These are phyloP conservation scores for Cordyceps fumosorosea DNA, from an alignment of 2,329 filamentous ascomycete genomes.

Conservation along the genomic window DNA sequence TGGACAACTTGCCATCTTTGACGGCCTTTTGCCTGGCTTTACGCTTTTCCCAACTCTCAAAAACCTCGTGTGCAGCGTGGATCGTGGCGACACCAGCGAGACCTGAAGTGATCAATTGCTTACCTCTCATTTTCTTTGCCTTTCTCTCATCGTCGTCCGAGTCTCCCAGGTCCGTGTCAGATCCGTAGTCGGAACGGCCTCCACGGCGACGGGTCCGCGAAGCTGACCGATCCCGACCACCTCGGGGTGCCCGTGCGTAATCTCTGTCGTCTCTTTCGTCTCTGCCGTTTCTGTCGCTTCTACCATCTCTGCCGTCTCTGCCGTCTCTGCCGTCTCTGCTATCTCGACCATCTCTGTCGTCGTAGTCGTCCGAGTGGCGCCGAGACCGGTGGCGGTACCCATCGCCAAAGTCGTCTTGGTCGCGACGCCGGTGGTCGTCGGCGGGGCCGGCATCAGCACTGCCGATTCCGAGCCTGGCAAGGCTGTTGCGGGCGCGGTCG, in stretches of 20 bases:
- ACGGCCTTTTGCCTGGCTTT: slow-evolving; percentile 47
- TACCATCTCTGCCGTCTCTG: slow-evolving; percentile 33
- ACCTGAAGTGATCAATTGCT: slow-evolving; percentile 51
- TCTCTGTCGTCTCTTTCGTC: slow-evolving; percentile 32
- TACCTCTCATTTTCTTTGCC: slow-evolving; percentile 54
- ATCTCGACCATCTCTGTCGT: slow-evolving; percentile 30
- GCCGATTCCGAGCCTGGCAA: slow-evolving; percentile 56
- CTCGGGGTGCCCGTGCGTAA: slow-evolving; percentile 28
- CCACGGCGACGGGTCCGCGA: slow-evolving; percentile 8
- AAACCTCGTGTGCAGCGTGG: slow-evolving; percentile 53
- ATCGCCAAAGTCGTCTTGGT: slow-evolving; percentile 40
- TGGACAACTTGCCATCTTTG: slow-evolving; percentile 44
- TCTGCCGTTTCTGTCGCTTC: slow-evolving; percentile 27
- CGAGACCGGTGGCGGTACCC: slow-evolving; percentile 29
- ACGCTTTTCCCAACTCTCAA: slow-evolving; percentile 52
- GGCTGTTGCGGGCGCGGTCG: slow-evolving; percentile 52
- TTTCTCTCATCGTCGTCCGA: slow-evolving; percentile 50
- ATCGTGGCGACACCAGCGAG: slow-evolving; percentile 54
- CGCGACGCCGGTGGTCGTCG: slow-evolving; percentile 33
- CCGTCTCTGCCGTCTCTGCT: slow-evolving; percentile 33
- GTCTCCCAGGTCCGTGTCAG: slow-evolving; percentile 50
- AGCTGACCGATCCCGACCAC: not conserved
- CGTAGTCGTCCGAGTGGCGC: slow-evolving; percentile 37
- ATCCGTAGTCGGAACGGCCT: slow-evolving; percentile 39
- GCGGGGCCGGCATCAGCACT: slow-evolving; percentile 35